Percentiles rank a stretch among this genome's conserved stretches.
These are phyloP conservation scores for Salix purpurea DNA, from an alignment of 345 rosid genomes.

Conservation along the genomic window DNA sequence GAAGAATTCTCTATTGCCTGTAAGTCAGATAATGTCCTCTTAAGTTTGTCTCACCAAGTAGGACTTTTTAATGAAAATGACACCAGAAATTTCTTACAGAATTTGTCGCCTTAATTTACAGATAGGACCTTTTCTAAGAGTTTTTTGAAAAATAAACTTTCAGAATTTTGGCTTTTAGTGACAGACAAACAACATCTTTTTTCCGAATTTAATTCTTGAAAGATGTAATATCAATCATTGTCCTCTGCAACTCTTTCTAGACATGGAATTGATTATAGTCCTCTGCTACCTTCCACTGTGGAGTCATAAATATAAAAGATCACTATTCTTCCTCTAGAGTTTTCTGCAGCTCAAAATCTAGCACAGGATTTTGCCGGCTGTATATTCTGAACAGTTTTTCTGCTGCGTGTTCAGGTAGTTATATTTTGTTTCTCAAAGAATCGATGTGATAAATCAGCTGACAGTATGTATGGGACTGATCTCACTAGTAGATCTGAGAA, in stretches of 20 bases:
- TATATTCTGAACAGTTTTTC: slow-evolving; percentile 14
- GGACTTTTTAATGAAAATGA: neutral
- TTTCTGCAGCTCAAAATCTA: neutral
- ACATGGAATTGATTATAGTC: neutral
- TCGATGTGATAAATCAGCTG: slow-evolving; percentile 89
- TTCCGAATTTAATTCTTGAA: neutral
- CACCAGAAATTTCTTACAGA: neutral
- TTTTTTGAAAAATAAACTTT: neutral
- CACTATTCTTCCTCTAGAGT: neutral
- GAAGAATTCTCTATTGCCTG: slow-evolving; percentile 79
- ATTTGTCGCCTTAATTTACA: neutral
- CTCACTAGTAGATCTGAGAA: slow-evolving; percentile 83
- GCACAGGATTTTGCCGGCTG: slow-evolving; percentile 7
- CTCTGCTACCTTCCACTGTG: neutral
- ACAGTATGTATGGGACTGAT: slow-evolving; percentile 60
- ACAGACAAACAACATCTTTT: neutral
- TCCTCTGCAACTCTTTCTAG: neutral
- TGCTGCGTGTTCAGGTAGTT: slow-evolving; percentile 54
- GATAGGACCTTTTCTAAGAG: neutral
- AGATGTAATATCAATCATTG: neutral
- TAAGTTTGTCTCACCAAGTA: neutral
- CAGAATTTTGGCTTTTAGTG: neutral
- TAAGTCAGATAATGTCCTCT: slow-evolving; percentile 29
- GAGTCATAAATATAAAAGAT: neutral
- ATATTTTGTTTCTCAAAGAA: slow-evolving; percentile 96